Evolutionary conservation across 345 rosid genomes (phyloP).

Genomic region (Eucalyptus sp.): DNA sequence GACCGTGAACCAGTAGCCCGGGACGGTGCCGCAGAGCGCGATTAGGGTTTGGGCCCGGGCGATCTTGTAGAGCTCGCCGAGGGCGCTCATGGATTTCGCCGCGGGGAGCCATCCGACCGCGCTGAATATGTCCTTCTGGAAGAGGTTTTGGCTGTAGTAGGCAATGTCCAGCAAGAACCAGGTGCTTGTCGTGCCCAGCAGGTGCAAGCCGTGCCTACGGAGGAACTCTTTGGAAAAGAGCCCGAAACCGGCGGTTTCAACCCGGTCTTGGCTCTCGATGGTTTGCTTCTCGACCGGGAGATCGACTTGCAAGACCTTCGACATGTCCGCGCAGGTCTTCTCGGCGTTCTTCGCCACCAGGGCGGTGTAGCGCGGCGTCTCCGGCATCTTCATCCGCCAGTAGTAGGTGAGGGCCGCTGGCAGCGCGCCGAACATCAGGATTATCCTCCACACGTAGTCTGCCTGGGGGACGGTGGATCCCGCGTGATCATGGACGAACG

Average conservation of each 20-base stretch:
- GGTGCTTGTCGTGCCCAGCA: slow-evolving; percentile 5
- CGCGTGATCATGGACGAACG: background rate
- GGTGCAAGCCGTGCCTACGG: slow-evolving; percentile 6
- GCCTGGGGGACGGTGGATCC: background rate
- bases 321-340: background rate
- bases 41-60: slow-evolving; percentile 4
- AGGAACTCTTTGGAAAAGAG: slow-evolving; percentile 4
- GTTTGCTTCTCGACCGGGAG: background rate
- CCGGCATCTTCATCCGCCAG: slow-evolving; percentile 19
- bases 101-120: slow-evolving; percentile 3
- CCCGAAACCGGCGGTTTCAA: background rate
- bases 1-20: slow-evolving; percentile 18
- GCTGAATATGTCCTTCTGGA: slow-evolving; percentile 15
- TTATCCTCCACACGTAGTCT: slow-evolving; percentile 2
- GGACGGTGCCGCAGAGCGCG: slow-evolving; percentile 10
- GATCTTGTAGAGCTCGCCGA: slow-evolving; percentile 4
- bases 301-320: slow-evolving; percentile 3
- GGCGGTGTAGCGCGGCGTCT: slow-evolving; percentile 18
- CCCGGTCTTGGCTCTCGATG: background rate
- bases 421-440: slow-evolving; percentile 9
- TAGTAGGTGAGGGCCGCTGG: slow-evolving; percentile 9
- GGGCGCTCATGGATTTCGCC: slow-evolving; percentile 4
- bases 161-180: slow-evolving; percentile 15
- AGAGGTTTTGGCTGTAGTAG: slow-evolving; percentile 7
- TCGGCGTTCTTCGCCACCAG: slow-evolving; percentile 4